Base-by-base conservation (phyloP, 768 basidiomycete species). In the Cubamyces lactineus region DNA sequence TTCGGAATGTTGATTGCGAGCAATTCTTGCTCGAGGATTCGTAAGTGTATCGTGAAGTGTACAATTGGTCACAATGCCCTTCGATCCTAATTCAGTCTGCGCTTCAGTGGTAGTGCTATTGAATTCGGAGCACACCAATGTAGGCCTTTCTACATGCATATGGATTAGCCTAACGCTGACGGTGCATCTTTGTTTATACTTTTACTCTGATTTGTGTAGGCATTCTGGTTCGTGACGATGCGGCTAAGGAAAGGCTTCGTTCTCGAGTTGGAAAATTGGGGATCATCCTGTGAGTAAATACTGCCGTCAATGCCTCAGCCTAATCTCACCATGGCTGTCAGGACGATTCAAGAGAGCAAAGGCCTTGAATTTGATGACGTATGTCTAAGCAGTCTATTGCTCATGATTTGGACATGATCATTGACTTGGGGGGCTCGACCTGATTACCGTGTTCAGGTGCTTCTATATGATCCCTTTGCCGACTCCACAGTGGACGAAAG, bases 401-500 rank as follows among this genome's bases (percentile, higher is more conserved):
- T 13, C 28, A 21, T 12, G 19, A 42, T 47, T 7, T 28, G 28
- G 28, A 28, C 28, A 7, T 28, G 28, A 7, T 28, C 7, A 7
- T 28, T 28, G 28, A 28, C 28, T 3, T 28, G 4, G 28, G 4
- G 28, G 7, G 28, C 28, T 28, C 4, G 28, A 28, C 28, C 28
- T 7, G 28, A 28, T 7, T 28, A 28, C 28, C n/a, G n/a, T n/a
- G 28, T 5, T 0, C 59, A 90, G 88, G 88, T 92, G 4, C 76
- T 92, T 3, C 67, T 92, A 12, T 91, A 86, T 66, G 85, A 92
- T 63, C 91, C 90, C 72, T 92, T 91, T 66, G 79, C 83, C 24
- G 86, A 88, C 64, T 91, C 90, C 0, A 65, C 68, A 0, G 72
- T 82, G 2, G 80, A 80, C 40, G 58, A 70, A 1, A 71, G 81